Conservation (phyloP, 345 rosid species). For the Anacardium occidentale region DNA sequence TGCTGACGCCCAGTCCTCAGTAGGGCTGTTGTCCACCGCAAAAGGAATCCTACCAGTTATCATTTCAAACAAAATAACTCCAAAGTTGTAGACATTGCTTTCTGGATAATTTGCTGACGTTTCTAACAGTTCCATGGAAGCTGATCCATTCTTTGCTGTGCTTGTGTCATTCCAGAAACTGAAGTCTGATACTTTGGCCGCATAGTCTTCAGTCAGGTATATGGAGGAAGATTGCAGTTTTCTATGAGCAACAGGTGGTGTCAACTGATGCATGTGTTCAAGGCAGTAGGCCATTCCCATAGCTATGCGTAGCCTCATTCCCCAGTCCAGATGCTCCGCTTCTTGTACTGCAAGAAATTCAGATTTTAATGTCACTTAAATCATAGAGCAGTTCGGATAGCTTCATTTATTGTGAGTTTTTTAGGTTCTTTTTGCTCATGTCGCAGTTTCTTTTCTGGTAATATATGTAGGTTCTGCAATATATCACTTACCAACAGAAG, state of each 20-base stretch:
- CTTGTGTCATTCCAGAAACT: conserved; percentile 50
- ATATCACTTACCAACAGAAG: neutral
- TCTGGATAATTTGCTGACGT: conserved; percentile 37
- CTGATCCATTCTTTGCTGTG: conserved; percentile 43
- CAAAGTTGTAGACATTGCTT: conserved; percentile 64
- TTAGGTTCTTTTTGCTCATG: neutral
- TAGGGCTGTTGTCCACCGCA: conserved; percentile 36
- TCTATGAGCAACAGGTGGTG: conserved; percentile 62
- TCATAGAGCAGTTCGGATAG: neutral
- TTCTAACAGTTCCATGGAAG: conserved; percentile 45
- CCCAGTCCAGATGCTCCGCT: conserved; percentile 89
- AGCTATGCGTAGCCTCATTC: conserved; percentile 64
- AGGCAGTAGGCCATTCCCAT: conserved; percentile 95
- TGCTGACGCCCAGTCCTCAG: conserved; percentile 46
- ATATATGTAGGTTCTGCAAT: neutral
- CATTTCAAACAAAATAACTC: conserved; percentile 69
- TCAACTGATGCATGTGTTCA: conserved; percentile 82
- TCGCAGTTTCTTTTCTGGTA: neutral
- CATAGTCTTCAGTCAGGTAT: conserved; percentile 85
- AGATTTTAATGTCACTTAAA: neutral
- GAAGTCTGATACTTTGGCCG: conserved; percentile 86
- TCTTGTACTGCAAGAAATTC: conserved; percentile 63
- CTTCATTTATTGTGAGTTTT: neutral
- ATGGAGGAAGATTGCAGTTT: conserved; percentile 67
- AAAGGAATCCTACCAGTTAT: conserved; percentile 69